Conservation (phyloP, 352 stramenopile species). For the Phytophthora syringae region DNA sequence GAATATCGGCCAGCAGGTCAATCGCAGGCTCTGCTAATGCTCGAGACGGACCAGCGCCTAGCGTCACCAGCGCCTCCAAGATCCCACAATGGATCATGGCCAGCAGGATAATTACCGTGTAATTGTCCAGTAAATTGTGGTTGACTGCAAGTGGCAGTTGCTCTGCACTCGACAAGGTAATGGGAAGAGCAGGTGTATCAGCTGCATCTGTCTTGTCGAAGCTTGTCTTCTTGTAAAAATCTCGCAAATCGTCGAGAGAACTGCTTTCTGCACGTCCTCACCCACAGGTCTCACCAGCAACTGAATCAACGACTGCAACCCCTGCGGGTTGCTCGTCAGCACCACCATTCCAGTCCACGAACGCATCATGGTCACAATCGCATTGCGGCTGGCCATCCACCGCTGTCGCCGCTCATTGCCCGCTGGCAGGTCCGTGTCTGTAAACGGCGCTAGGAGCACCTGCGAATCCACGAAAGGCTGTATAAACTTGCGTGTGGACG, state of each 20-base stretch:
- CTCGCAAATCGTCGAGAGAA: conserved; percentile 89
- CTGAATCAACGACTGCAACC: conserved; percentile 86
- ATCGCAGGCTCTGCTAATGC: conserved; percentile 85
- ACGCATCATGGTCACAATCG: conserved; percentile 91
- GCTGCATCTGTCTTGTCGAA: conserved; percentile 70
- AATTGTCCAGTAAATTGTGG: conserved; percentile 90
- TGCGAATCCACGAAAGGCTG: conserved; percentile 90
- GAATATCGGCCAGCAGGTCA: conserved; percentile 81
- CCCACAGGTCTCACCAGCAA: conserved; percentile 87
- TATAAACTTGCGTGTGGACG: conserved; percentile 85
- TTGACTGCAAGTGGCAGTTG: conserved; percentile 63
- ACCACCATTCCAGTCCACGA: conserved; percentile 91
- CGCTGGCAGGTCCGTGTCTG: conserved; percentile 85
- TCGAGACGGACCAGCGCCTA: conserved; percentile 77
- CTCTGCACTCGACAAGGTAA: conserved; percentile 74
- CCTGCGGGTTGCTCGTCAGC: conserved; percentile 88
- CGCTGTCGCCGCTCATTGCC: conserved; percentile 86
- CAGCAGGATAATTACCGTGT: conserved; percentile 86
- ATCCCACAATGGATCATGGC: conserved; percentile 89
- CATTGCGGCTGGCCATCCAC: conserved; percentile 91
- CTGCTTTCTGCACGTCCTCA: conserved; percentile 89
- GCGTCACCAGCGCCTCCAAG: conserved; percentile 81
- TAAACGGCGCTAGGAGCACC: conserved; percentile 88
- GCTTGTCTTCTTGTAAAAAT: conserved; percentile 87
- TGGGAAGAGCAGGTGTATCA: conserved; percentile 60